Conservation (phyloP, 2,329 filamentous ascomycete species). For the Venturiaceae sp. region DNA sequence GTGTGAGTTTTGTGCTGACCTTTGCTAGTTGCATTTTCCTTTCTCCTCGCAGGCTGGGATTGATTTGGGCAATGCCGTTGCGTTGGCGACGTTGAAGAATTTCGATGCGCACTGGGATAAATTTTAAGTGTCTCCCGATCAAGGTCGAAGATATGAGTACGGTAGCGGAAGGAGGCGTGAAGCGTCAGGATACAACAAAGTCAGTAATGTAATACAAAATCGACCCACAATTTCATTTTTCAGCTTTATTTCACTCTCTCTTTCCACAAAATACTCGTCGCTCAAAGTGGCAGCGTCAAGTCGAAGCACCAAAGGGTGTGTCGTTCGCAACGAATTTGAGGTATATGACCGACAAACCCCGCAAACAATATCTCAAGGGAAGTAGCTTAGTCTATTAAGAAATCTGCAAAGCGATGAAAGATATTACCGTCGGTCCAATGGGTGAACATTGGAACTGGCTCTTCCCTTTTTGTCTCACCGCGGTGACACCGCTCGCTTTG, state of each 20-base stretch:
- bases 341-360: background rate
- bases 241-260: too few relatives aligned
- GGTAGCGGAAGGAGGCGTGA: background rate
- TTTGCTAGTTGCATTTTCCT: constrained; percentile 16
- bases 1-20: background rate
- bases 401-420: background rate
- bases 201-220: too few relatives aligned
- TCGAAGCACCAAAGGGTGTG: too few relatives aligned
- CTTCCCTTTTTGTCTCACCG: background rate
- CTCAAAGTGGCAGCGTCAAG: too few relatives aligned
- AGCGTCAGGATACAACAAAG: background rate
- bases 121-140: too few relatives aligned
- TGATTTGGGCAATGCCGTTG: constrained; percentile 13
- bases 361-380: background rate
- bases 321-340: background rate
- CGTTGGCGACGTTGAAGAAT: constrained; percentile 12
- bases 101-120: constrained; percentile 14
- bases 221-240: too few relatives aligned
- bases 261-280: too few relatives aligned
- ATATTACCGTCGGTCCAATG: background rate
- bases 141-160: background rate
- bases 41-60: constrained; percentile 16
- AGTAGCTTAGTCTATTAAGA: background rate
- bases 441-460: background rate
- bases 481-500: background rate